Base-by-base conservation (phyloP, 768 basidiomycete genomes). In the Tricholomella constricta region DNA sequence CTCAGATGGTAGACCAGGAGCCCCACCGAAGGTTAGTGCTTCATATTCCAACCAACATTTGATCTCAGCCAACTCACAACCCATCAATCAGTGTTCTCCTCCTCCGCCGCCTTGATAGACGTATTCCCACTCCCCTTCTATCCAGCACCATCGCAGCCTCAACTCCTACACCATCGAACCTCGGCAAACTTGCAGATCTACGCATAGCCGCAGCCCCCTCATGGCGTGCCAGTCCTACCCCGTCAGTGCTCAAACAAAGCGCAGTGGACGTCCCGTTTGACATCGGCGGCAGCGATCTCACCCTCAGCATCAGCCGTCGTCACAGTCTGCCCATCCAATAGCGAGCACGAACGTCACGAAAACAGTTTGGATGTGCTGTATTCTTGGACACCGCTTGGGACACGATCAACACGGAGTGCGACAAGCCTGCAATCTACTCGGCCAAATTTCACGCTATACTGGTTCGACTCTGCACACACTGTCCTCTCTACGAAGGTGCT, bases 1-100 rank as follows among this genome's bases (percentile, higher is more conserved):
- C 88, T 0, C 83, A 89, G 60, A 84, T 94, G 75, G 83, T 99
- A 17, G 96, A 98, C 66, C 89, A 89, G 61, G 96, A 97, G 61
- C 96, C 96, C 0, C 80, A 89, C 63, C 77, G 91, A 43, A 85
- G 79, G 81, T 82, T 17, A 19, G 69, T 66, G 11, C 6, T 29
- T 6, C 29, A 29, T 11, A 29, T 6, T 29, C 6, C 29, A 29
- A 11, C 31, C 31, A 11, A 32, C 31, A 9, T 14, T 2, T 32
- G 9, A 32, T 9, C 14, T 32, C 31, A 11, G 14, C 9, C 3
- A 10, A 32, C 47, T 29, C 20, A 25, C 9, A 3, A 32, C 10
- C 7, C 22, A n/a, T 27, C n/a, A 29, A 25, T 7, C 36, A 55
- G 91, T 58, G 88, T 96, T 1, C 88, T 92, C 64, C 81, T 97